A percentile compares a stretch with the other conserved stretches of the same genome.
phyloP scores from a whole-genome alignment of 148 eudicot genomes.

The Spergularia bocconei region DNA sequence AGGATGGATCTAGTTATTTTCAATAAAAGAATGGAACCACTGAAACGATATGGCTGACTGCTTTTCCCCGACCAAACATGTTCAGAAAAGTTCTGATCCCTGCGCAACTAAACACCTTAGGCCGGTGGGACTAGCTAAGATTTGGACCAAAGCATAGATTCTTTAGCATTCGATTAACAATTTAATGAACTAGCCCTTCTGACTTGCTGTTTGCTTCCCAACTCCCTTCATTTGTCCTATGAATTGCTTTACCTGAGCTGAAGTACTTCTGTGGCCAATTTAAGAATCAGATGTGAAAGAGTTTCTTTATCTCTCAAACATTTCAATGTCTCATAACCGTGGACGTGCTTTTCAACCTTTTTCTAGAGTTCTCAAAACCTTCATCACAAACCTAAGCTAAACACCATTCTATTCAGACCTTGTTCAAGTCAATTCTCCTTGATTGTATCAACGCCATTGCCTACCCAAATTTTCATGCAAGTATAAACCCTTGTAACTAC shows the following conservation, averaged over 20 bases:
- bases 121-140: background rate
- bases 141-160: background rate
- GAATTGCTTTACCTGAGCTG: background rate
- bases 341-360: background rate
- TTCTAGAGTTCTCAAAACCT: background rate
- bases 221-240: background rate
- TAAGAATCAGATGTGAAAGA: no score
- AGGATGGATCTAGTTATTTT: no score
- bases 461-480: background rate
- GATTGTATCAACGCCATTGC: background rate
- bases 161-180: background rate
- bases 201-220: background rate
- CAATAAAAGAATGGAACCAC: no score
- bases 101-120: no score
- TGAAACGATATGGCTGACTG: no score
- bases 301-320: no score
- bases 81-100: no score
- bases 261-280: background rate
- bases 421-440: background rate
- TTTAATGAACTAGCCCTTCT: background rate
- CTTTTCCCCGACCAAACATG: no score
- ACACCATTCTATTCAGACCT: no score
- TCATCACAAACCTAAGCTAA: no score
- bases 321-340: background rate
- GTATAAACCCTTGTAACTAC: background rate